Conservation (phyloP, 768 basidiomycete genomes). For the Pleurotus sapidus region DNA sequence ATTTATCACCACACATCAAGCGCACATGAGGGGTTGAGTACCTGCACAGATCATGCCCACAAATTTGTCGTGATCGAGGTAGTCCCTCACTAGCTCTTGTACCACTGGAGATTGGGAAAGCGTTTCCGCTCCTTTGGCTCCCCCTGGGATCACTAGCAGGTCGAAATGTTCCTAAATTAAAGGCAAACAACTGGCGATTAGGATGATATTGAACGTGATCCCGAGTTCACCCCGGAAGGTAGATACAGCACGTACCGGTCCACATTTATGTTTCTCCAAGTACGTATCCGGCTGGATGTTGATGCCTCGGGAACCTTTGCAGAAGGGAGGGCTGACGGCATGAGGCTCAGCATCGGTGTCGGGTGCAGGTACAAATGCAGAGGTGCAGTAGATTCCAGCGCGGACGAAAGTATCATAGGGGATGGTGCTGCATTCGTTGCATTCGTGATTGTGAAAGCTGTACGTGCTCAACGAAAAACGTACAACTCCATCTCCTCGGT, state of each 20-base stretch:
- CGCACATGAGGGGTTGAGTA: conserved; percentile 16
- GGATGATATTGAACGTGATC: no score
- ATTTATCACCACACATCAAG: neutral
- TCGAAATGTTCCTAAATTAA: conserved; percentile 58
- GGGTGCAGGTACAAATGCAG: conserved; percentile 54
- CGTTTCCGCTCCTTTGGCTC: conserved; percentile 73
- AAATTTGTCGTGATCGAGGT: conserved; percentile 48
- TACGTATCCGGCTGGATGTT: conserved; percentile 66
- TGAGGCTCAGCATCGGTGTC: conserved; percentile 16
- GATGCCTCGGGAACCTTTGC: conserved; percentile 70
- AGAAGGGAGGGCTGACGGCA: conserved; percentile 39
- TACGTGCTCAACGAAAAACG: conserved; percentile 17
- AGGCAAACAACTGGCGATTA: neutral
- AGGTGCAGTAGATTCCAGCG: conserved; percentile 63
- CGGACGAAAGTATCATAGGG: conserved; percentile 81
- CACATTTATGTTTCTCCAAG: conserved; percentile 40
- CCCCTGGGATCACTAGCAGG: conserved; percentile 73
- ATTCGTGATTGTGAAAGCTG: neutral
- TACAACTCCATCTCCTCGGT: conserved; percentile 92
- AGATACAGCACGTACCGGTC: conserved; percentile 39
- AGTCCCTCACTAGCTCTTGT: conserved; percentile 60
- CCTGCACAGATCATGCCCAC: conserved; percentile 90
- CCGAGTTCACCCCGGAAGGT: no score
- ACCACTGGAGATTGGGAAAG: conserved; percentile 58
- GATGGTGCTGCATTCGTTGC: conserved; percentile 53